Evolutionary conservation across 1,139 yeast genomes (phyloP).

Genomic region (Yamadazyma trypodendri): DNA sequence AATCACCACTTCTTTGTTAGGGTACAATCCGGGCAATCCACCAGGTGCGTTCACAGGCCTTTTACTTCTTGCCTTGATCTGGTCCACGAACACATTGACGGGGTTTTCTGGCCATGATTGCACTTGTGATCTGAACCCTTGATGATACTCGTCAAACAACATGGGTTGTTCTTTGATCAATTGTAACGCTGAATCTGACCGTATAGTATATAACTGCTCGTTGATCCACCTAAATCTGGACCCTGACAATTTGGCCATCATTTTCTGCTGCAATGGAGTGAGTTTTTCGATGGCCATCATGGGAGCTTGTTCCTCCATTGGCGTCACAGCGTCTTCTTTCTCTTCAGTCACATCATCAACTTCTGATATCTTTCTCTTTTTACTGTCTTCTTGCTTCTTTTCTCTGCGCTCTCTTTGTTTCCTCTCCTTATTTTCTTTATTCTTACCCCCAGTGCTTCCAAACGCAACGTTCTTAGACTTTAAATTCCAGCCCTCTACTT

Average conservation of each 20-base stretch:
- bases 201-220: constrained; percentile 85
- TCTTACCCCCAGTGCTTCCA: constrained; percentile 36
- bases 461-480: constrained; percentile 52
- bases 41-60: constrained; percentile 91
- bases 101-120: constrained; percentile 99
- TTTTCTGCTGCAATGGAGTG: constrained; percentile 91
- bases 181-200: constrained; percentile 73
- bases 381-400: constrained; percentile 9
- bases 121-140: constrained; percentile 92
- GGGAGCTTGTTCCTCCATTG: constrained; percentile 11
- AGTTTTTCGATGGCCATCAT: constrained; percentile 43
- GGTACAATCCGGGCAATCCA: constrained; percentile 71
- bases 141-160: constrained; percentile 90
- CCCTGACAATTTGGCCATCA: constrained; percentile 93
- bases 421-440: constrained; percentile 28
- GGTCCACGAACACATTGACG: constrained; percentile 79
- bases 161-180: constrained; percentile 80
- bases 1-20: constrained; percentile 57
- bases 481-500: constrained; percentile 81
- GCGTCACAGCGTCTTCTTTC: constrained; percentile 7
- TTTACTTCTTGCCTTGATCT: constrained; percentile 57
- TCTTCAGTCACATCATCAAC: constrained; percentile 5
- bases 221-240: constrained; percentile 97
- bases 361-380: constrained; percentile 8
- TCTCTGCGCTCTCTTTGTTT: constrained; percentile 9